Base-by-base conservation (phyloP, 139 green algal species). In the Nannochloris sp. region DNA sequence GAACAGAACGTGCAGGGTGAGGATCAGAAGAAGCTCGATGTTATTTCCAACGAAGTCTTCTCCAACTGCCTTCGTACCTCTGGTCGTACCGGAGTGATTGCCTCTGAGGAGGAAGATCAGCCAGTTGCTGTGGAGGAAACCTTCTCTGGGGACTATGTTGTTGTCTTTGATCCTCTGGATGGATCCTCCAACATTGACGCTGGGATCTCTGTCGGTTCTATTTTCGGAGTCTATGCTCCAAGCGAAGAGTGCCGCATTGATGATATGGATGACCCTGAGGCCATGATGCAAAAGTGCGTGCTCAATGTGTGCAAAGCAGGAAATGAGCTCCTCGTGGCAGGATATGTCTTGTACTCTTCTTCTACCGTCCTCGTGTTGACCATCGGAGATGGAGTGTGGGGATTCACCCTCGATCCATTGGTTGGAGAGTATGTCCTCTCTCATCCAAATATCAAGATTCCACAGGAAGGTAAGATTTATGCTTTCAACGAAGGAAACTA, bases 11-110 rank as follows among this genome's bases (percentile, higher is more conserved):
- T 63, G 7, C 73, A 90, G 80, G 93, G 93, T 14, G 93, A 99
- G 83, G 93, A 98, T 78, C 93, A 99, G 88, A 99, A 99, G 81
- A 99, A 99, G 86, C 88, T 99, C 71, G 93, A 99, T 66, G 92
- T 99, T 2, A 81, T 99, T 48, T 95, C 91, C 65, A 99, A 99
- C 76, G 86, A 96, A 53, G 89, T 99, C 18, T 98, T 99, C 81
- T 83, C 72, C 69, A 91, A 95, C 77, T 91, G 81, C 70, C 80
- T 99, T 64, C 74, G 81, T 15, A 51, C 9, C 24, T 66, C 64
- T 27, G 64, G 66, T 25, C 61, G 49, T 65, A 87, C 66, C 65
- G 88, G 89, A 31, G 75, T 95, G 27, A 90, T 99, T 58, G 93
- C 91, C 3, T 90, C 78, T 5, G 93, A 99, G 83, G 93, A 99